Percentiles rank a stretch among this genome's conserved stretches.
Conservation (phyloP, 2,329 filamentous ascomycete species). For the Alternaria arborescens region DNA sequence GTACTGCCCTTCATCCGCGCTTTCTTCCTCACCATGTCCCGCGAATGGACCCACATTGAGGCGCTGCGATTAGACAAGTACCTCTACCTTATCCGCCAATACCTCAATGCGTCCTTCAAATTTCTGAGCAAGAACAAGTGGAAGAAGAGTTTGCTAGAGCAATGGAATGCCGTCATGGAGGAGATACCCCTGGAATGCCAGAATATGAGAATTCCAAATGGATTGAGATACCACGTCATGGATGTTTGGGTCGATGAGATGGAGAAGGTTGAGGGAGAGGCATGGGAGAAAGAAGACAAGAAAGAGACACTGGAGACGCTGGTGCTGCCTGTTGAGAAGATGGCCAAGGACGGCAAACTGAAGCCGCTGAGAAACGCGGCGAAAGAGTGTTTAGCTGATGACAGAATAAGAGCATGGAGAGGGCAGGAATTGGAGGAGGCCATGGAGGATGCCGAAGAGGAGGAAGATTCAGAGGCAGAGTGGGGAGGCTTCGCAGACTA, state of each 20-base stretch:
- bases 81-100: slow-evolving; percentile 80
- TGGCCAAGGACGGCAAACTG: slow-evolving; percentile 67
- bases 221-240: slow-evolving; percentile 83
- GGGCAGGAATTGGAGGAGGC: slow-evolving; percentile 50
- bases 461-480: slow-evolving; percentile 61
- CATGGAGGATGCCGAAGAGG: slow-evolving; percentile 52
- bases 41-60: slow-evolving; percentile 63
- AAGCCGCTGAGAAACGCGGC: slow-evolving; percentile 77
- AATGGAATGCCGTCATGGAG: slow-evolving; percentile 59
- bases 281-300: slow-evolving; percentile 47
- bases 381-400: slow-evolving; percentile 75
- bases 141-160: slow-evolving; percentile 50
- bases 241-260: slow-evolving; percentile 94
- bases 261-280: slow-evolving; percentile 69
- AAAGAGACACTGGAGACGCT: slow-evolving; percentile 57
- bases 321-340: slow-evolving; percentile 63
- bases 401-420: slow-evolving; percentile 72
- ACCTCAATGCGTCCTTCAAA: slow-evolving; percentile 74
- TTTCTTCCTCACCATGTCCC: slow-evolving; percentile 62
- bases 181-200: slow-evolving; percentile 56
- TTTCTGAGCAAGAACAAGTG: slow-evolving; percentile 55
- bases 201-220: slow-evolving; percentile 75
- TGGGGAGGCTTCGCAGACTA: slow-evolving; percentile 77
- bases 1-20: slow-evolving; percentile 57
- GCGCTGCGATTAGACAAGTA: slow-evolving; percentile 83